A percentile compares a stretch with the other conserved stretches of the same genome.
phyloP scores from a whole-genome alignment of 257 asterid species.

The Euphrasia confusa region DNA sequence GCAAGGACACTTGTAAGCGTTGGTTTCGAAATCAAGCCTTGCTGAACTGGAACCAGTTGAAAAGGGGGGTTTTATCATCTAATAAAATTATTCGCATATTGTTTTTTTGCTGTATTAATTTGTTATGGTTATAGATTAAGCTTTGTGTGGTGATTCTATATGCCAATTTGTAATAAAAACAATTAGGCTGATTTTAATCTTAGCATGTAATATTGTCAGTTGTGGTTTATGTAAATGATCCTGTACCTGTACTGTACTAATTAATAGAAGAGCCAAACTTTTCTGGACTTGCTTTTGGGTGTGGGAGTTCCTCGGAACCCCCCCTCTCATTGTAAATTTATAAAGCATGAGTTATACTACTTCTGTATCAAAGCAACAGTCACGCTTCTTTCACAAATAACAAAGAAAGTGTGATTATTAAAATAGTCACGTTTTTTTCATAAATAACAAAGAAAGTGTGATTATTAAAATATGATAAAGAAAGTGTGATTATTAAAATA shows the following conservation, averaged over 20 bases:
- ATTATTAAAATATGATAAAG: too few relatives aligned
- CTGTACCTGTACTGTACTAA: not conserved
- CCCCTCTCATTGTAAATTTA: too few relatives aligned
- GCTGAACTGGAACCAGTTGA: conserved; percentile 36
- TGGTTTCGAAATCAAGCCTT: conserved; percentile 77
- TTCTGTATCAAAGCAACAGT: too few relatives aligned
- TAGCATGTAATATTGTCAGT: conserved; percentile 25
- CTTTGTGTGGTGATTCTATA: conserved; percentile 22
- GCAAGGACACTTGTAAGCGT: conserved; percentile 60
- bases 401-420: too few relatives aligned
- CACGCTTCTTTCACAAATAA: too few relatives aligned
- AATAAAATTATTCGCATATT: conserved; percentile 9
- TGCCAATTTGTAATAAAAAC: conserved; percentile 20
- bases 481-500: too few relatives aligned
- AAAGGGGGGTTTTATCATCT: conserved; percentile 1
- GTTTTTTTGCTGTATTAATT: conserved; percentile 18
- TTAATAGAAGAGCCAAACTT: not conserved
- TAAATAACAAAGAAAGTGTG: too few relatives aligned
- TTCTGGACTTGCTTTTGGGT: not conserved
- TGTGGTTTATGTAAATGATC: not conserved
- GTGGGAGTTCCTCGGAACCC: too few relatives aligned
- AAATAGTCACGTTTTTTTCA: too few relatives aligned
- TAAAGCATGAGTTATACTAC: too few relatives aligned
- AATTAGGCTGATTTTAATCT: conserved; percentile 30
- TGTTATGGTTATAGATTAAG: conserved; percentile 27